Percentiles rank a stretch among this genome's conserved stretches.
These are phyloP conservation scores for Phytophthora constricta DNA, from an alignment of 352 stramenopile genomes.

Conservation along the genomic window DNA sequence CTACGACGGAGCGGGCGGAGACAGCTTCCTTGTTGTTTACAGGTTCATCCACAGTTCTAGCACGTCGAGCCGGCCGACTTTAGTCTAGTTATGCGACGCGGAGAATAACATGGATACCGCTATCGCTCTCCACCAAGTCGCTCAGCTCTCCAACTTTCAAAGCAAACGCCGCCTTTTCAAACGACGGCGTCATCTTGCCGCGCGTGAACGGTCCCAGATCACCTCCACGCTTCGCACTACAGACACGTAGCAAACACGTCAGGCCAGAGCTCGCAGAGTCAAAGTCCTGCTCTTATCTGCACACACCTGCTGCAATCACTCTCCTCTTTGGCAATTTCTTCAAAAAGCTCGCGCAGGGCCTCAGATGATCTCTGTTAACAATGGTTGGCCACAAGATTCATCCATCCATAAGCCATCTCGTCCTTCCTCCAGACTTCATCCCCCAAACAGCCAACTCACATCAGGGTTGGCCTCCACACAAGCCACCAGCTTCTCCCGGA, in stretches of 20 bases:
- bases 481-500: slow-evolving; percentile 82
- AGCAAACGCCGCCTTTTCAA: slow-evolving; percentile 92
- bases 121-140: slow-evolving; percentile 95
- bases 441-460: slow-evolving; percentile 37
- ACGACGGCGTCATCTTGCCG: slow-evolving; percentile 93
- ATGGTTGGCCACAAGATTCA: slow-evolving; percentile 2
- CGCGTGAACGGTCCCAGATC: slow-evolving; percentile 90
- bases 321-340: slow-evolving; percentile 87
- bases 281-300: background rate
- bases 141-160: slow-evolving; percentile 95
- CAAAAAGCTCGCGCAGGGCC: slow-evolving; percentile 74
- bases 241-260: background rate
- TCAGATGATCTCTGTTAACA: slow-evolving; percentile 33
- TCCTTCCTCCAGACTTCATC: background rate
- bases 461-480: slow-evolving; percentile 70
- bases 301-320: slow-evolving; percentile 89
- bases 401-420: background rate
- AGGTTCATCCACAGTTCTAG: slow-evolving; percentile 19
- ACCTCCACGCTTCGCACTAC: slow-evolving; percentile 89
- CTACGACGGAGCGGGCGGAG: background rate
- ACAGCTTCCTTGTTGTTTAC: slow-evolving; percentile 9
- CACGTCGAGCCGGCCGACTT: background rate
- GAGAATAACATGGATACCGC: slow-evolving; percentile 97
- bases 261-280: background rate
- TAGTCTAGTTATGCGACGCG: slow-evolving; percentile 69